Base-by-base conservation (phyloP, 768 basidiomycete genomes). In the Antrodiella citrinella region DNA sequence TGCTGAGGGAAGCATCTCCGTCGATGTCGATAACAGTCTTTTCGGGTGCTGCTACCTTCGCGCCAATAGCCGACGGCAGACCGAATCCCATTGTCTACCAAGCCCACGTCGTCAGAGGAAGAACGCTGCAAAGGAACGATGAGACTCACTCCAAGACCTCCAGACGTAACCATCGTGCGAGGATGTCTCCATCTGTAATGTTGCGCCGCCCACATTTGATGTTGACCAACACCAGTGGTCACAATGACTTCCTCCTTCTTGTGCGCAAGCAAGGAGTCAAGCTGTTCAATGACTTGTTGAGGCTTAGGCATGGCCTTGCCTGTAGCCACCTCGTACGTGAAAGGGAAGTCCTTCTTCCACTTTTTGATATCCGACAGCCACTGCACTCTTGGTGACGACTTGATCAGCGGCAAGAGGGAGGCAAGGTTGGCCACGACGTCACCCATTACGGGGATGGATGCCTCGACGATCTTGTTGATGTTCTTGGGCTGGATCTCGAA, bases 131-230 rank as follows among this genome's bases (percentile, higher is more conserved):
- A 12, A 49, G 43, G 43, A 50, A 21, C 38, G 41, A 57, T 56
- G 39, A 18, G 2, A 78, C 88, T 57, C 68, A 92, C 91, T 4
- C 95, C 95, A 18, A 97, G 78, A 56, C 95, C 95, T 56, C 95
- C 95, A 26, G 90, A 93, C 12, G 93, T 91, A 48, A 95, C 82
- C 85, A 97, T 77, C 43, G 89, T 77, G 39, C 84, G 76, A 0
- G 96, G 96, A 45, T 85, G 70, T 53, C 71, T 86, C 94, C 94
- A 99, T 51, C 94, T 76, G 69, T 81, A 98, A 65, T 85, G 76
- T 67, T 99, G 96, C 39, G 90, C 91, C 1, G 95, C 95, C 93
- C 92, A 98, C 96, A 98, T 98, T 69, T 99, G 95, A 70, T 98
- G 96, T 66, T 99, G 96, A 5, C 96, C 96, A 19, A 99, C 96